These are phyloP conservation scores for Casuarina glauca DNA, from an alignment of 306 rosid species.

Conservation along the genomic window DNA sequence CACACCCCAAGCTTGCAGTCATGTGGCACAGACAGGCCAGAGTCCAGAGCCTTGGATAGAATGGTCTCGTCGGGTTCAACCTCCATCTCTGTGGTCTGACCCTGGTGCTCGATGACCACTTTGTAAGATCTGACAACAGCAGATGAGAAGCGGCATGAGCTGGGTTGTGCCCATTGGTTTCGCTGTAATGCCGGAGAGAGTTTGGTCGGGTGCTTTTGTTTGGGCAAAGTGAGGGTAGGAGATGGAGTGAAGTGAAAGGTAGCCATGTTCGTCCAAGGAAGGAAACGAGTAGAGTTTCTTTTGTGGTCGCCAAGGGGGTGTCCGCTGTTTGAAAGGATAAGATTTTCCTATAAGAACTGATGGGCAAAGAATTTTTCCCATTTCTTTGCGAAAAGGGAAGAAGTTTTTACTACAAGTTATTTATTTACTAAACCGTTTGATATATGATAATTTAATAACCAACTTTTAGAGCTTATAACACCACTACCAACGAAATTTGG, in stretches of 20 bases:
- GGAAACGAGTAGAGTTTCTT: slow-evolving; percentile 11
- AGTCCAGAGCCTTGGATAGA: slow-evolving; percentile 65
- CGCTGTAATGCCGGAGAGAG: slow-evolving; percentile 30
- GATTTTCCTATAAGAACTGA: slow-evolving; percentile 1
- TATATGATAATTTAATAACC: too few relatives aligned
- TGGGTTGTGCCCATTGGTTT: slow-evolving; percentile 22
- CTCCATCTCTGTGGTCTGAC: slow-evolving; percentile 52
- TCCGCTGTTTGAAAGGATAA: slow-evolving; percentile 44
- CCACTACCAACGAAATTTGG: too few relatives aligned
- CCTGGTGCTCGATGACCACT: slow-evolving; percentile 83
- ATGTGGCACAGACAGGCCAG: slow-evolving; percentile 74
- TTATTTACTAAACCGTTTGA: too few relatives aligned
- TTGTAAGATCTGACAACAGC: slow-evolving; percentile 54
- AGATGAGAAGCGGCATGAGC: slow-evolving; percentile 24
- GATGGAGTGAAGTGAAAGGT: slow-evolving; percentile 54
- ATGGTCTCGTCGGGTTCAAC: slow-evolving; percentile 61
- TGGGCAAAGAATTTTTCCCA: neutral
- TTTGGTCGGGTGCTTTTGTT: slow-evolving; percentile 40
- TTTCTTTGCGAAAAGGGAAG: too few relatives aligned
- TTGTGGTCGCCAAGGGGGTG: slow-evolving; percentile 24
- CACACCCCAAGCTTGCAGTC: slow-evolving; percentile 98
- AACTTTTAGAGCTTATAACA: too few relatives aligned
- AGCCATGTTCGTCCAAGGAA: slow-evolving; percentile 45
- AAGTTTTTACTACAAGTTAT: too few relatives aligned
- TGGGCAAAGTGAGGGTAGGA: slow-evolving; percentile 43